phyloP scores from a whole-genome alignment of 2,329 filamentous ascomycete species.

The Neofusicoccum parvum region DNA sequence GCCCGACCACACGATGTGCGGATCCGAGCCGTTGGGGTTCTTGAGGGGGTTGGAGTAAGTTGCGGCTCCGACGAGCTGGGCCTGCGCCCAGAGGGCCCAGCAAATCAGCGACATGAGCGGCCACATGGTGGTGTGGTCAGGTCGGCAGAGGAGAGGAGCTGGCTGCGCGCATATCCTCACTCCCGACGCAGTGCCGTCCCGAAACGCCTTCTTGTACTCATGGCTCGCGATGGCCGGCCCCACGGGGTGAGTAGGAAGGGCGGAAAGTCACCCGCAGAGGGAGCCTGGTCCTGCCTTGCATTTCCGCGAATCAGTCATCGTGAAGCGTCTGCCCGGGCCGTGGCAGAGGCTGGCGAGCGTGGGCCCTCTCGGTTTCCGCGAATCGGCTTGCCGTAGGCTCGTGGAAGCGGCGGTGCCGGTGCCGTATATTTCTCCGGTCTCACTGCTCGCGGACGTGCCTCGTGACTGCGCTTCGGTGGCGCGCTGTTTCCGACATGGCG shows the following conservation, averaged over 20 bases:
- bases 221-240: not conserved
- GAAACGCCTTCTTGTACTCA: not conserved
- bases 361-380: not conserved
- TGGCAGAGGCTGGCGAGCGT: not conserved
- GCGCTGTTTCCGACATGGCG: not conserved
- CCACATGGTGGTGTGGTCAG: not conserved
- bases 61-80: conserved; percentile 31
- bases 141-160: not conserved
- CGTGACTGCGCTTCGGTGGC: not conserved
- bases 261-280: not conserved
- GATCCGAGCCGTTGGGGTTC: conserved; percentile 54
- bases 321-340: not conserved
- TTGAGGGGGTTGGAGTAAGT: conserved; percentile 58
- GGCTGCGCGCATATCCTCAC: not conserved
- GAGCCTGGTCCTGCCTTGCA: not conserved
- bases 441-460: not conserved
- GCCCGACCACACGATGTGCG: conserved; percentile 54
- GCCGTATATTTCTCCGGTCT: conserved; percentile 11
- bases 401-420: conserved; percentile 12
- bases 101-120: conserved; percentile 9
- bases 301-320: conserved; percentile 5
- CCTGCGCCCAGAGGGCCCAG: conserved; percentile 10
- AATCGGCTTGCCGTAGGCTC: conserved; percentile 3
- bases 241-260: not conserved
- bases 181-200: not conserved